Evolutionary conservation across 2,329 filamentous ascomycete genomes (phyloP).

Genomic region (Magnaporthiopsis poae): DNA sequence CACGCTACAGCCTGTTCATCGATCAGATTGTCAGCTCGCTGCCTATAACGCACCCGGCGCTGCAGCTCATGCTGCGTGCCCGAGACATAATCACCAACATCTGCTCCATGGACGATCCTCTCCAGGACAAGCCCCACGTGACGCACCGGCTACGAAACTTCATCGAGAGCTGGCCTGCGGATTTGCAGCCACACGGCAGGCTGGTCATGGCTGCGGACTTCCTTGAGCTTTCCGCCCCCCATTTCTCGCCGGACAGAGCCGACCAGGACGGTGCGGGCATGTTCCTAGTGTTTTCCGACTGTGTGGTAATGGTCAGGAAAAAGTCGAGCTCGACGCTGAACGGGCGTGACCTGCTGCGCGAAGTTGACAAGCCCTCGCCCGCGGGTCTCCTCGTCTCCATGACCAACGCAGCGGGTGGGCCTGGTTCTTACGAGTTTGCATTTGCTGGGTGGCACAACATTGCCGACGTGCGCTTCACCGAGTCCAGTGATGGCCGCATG

Average conservation of each 20-base stretch:
- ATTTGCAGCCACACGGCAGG: conserved; percentile 64
- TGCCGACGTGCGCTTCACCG: conserved; percentile 61
- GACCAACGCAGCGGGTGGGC: conserved; percentile 52
- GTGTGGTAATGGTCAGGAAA: conserved; percentile 67
- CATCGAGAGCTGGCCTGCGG: conserved; percentile 65
- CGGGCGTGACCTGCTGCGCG: conserved; percentile 69
- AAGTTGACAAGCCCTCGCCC: conserved; percentile 71
- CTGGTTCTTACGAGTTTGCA: conserved; percentile 57
- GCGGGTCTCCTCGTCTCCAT: conserved; percentile 53
- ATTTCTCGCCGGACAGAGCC: conserved; percentile 34
- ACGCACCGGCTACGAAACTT: conserved; percentile 65
- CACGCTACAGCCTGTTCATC: conserved; percentile 89
- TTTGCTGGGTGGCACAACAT: conserved; percentile 67
- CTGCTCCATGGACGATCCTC: conserved; percentile 74
- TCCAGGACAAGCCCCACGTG: conserved; percentile 61
- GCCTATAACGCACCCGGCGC: conserved; percentile 74
- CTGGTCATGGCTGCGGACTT: conserved; percentile 75
- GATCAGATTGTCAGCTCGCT: conserved; percentile 86
- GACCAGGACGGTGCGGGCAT: conserved; percentile 52
- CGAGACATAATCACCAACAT: conserved; percentile 93
- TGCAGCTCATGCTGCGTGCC: conserved; percentile 74
- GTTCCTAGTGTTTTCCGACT: conserved; percentile 76
- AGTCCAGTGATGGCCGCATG: conserved; percentile 53
- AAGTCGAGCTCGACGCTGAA: conserved; percentile 50
- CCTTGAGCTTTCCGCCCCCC: conserved; percentile 66